phyloP scores from a whole-genome alignment of 495 filamentous ascomycete genomes.

The Penicillium arizonense region DNA sequence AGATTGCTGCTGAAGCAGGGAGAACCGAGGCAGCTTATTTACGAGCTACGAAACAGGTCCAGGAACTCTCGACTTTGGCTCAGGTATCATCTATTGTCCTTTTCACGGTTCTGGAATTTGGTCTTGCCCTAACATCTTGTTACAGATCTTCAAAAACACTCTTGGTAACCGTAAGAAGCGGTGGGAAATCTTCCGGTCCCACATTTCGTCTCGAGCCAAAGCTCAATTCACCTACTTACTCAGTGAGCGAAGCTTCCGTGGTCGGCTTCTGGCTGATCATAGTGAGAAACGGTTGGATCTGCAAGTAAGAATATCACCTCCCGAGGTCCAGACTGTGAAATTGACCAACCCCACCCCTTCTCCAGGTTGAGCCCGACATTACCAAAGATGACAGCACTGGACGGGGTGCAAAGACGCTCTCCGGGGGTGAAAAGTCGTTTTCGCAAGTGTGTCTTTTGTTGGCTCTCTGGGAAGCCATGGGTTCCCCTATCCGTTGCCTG shows the following conservation, averaged over 20 bases:
- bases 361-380: conserved; percentile 73
- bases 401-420: conserved; percentile 84
- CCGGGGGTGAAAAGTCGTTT: conserved; percentile 96
- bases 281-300: conserved; percentile 68
- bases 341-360: background rate
- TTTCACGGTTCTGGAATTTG: background rate
- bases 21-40: conserved; percentile 42
- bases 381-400: conserved; percentile 63
- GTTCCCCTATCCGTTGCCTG: conserved; percentile 86
- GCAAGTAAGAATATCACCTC: conserved; percentile 46
- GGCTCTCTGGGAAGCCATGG: conserved; percentile 97
- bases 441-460: conserved; percentile 92
- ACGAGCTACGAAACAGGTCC: conserved; percentile 43
- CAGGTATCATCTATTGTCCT: conserved; percentile 35
- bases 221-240: conserved; percentile 85
- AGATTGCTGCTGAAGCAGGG: conserved; percentile 55
- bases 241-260: conserved; percentile 84
- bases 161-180: conserved; percentile 68
- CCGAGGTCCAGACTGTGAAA: background rate
- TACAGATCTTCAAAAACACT: conserved; percentile 58
- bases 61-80: conserved; percentile 52
- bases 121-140: background rate
- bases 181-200: conserved; percentile 76
- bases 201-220: conserved; percentile 80
- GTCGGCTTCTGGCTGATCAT: conserved; percentile 77